Evolutionary conservation across 139 green algal genomes (phyloP).

Genomic region (Deuterostichococcus epilithicus): DNA sequence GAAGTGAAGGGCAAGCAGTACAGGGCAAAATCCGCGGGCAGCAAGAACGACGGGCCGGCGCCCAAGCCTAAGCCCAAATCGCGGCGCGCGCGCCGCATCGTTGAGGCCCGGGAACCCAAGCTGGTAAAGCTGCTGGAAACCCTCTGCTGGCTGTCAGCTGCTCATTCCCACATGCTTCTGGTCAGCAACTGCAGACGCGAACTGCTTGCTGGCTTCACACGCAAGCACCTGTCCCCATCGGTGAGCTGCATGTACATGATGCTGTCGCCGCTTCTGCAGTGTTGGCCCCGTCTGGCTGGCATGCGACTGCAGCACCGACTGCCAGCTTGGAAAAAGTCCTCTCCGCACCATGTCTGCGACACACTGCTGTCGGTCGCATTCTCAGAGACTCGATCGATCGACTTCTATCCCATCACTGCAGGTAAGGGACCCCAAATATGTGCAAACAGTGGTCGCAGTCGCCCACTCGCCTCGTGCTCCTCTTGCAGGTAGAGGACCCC

Average conservation of each 20-base stretch:
- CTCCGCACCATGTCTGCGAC: conserved; percentile 21
- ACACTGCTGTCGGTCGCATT: not conserved
- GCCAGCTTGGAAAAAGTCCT: not conserved
- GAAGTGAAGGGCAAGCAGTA: not conserved
- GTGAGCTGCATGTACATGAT: conserved; percentile 29
- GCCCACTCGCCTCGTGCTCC: too few relatives aligned
- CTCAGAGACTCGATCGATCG: not conserved
- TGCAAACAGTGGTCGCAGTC: not conserved
- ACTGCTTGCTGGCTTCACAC: not conserved
- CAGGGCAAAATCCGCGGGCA: not conserved
- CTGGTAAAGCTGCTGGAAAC: conserved; percentile 39
- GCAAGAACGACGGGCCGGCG: not conserved
- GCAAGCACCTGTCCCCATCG: not conserved
- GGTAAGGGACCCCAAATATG: too few relatives aligned
- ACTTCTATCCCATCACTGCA: too few relatives aligned
- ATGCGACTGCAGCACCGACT: too few relatives aligned
- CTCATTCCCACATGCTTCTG: conserved; percentile 11
- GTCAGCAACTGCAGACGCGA: conserved; percentile 18
- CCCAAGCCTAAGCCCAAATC: conserved; percentile 62
- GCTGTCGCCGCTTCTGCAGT: too few relatives aligned
- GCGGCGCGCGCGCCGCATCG: conserved; percentile 48
- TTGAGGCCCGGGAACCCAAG: conserved; percentile 74
- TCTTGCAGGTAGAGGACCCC: conserved; percentile 69
- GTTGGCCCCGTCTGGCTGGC: too few relatives aligned
- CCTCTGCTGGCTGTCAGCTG: not conserved